Base-by-base conservation (phyloP, 2,329 filamentous ascomycete genomes). In the Colletotrichum trifolii region DNA sequence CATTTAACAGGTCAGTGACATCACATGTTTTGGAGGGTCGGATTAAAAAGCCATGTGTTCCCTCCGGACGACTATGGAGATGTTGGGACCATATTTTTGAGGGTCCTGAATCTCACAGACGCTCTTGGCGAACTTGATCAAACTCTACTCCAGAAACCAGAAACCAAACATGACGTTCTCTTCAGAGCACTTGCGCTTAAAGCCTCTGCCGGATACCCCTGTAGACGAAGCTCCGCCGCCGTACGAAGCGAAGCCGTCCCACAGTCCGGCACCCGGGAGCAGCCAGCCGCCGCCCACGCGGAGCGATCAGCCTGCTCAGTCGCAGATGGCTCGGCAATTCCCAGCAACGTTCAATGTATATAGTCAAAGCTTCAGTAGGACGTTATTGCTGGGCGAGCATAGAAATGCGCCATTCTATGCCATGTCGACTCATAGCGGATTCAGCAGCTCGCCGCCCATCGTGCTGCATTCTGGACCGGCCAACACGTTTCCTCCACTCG, bases 271-370 rank as follows among this genome's bases (percentile, higher is more conserved):
- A 15, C 50, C 57, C 17, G 47, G 17, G 10, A 36, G 11, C 50
- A 38, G 34, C 25, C 54, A 40, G 5, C 46, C 34, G 13, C 9
- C 17, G 43, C 40, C 42, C 47, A 33, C n/a, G 36, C 55, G 10
- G 38, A n/a, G 4, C 60, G 45, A 8, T 33, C 62, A 17, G 25
- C 25, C 25, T 4, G 25, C 25, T 25, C 17, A 34, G 8, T 17
- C 56, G 45, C 56, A 66, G 36, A 46, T 66, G 12, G 63, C 64
- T 35, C 63, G 68, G 40, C 67, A 65, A 45, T 69, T 69, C 53
- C 68, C 68, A 10, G 55, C 60, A 3, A 49, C 45, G n/a, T 69
- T 69, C 60, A 67, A 61, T 40, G 58, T 69, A 46, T 69, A 69
- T 45, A 35, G 46, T 12, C 67, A 67, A 42, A 52, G 59, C 57